Evolutionary conservation across 2,329 filamentous ascomycete species (phyloP), one percentile per base, ranked within the genome.

Genomic region (Paracoccidioides brasiliensis): DNA sequence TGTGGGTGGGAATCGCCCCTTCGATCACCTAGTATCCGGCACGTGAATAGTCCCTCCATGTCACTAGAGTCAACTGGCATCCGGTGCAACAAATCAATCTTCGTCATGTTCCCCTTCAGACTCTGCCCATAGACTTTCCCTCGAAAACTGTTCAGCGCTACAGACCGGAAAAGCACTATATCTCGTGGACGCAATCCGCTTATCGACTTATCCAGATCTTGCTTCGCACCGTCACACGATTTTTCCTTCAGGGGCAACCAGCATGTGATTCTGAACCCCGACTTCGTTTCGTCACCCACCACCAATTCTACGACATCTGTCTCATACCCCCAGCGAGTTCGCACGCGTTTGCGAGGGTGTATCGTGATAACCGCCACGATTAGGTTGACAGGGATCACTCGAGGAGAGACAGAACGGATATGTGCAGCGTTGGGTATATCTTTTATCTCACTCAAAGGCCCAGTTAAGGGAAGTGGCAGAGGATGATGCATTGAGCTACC

Each of bases 111-210:
- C 59, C 80, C 80, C 33, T 85, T 80, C 59, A 96, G 72, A 64
- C 85, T 93, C 67, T 94, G 86, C 0, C 91, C 90, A 63, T 93
- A 90, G 0, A 96, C 90, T 62, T 80, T 84, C 49, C 82, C 80
- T 53, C 79, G 79, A 67, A 91, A 97, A 3, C 82, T 81, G 53
- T 82, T 81, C 53, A 97, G 74, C 0, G 85, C 89, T 5, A 95
- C 83, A 63, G 91, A 90, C 56, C 84, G 82, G 57, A 95, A 67
- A 12, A 95, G 76, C 4, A 97, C 75, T 1, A 95, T 80, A 65
- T 97, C 89, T 62, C 85, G 84, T 0, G 82, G 73, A 48, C 83
- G 77, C 37, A 95, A 71, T 0, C 66, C 69, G 1, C 72, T 67
- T 57, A 74, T 68, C 43, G 63, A 74, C 60, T 65, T 62, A 8